Evolutionary conservation across 2,329 filamentous ascomycete genomes (phyloP).

Genomic region (Cercospora zeina): DNA sequence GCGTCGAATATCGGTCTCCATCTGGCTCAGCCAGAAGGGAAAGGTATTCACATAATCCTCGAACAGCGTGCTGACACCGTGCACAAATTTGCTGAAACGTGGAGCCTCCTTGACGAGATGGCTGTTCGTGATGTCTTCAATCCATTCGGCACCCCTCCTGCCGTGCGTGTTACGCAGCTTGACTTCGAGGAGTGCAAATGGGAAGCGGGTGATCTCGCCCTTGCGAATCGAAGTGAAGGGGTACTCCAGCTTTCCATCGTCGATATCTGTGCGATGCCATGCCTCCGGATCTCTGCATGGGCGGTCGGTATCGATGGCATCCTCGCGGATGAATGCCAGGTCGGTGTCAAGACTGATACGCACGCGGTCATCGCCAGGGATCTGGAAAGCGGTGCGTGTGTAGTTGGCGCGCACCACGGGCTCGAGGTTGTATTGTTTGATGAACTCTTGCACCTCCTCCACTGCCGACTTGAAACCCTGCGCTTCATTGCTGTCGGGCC

Average conservation of each 20-base stretch:
- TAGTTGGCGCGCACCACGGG: constrained; percentile 91
- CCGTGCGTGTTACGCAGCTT: constrained; percentile 62
- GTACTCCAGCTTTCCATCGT: constrained; percentile 76
- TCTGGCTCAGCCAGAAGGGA: constrained; percentile 90
- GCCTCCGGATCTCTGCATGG: constrained; percentile 83
- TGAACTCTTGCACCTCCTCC: constrained; percentile 74
- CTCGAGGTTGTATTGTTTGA: constrained; percentile 73
- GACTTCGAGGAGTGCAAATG: constrained; percentile 87
- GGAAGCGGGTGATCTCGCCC: constrained; percentile 87
- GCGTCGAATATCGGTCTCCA: constrained; percentile 90
- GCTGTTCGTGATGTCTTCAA: constrained; percentile 86
- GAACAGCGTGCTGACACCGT: constrained; percentile 87
- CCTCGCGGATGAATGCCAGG: constrained; percentile 78
- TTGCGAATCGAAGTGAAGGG: constrained; percentile 86
- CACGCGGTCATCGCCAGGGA: constrained; percentile 85
- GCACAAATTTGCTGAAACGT: constrained; percentile 94
- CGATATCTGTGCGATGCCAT: constrained; percentile 92
- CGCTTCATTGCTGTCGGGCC: constrained; percentile 65
- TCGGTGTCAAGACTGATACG: constrained; percentile 92
- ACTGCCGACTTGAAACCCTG: constrained; percentile 71
- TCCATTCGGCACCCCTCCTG: constrained; percentile 76
- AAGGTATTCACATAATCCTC: constrained; percentile 93
- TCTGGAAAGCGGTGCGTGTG: constrained; percentile 91
- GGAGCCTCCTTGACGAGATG: constrained; percentile 88
- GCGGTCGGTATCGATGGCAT: constrained; percentile 73